A percentile compares a stretch with the other conserved stretches of the same genome.
Conservation (phyloP, 345 rosid genomes). For the Streptanthus diversifolius region DNA sequence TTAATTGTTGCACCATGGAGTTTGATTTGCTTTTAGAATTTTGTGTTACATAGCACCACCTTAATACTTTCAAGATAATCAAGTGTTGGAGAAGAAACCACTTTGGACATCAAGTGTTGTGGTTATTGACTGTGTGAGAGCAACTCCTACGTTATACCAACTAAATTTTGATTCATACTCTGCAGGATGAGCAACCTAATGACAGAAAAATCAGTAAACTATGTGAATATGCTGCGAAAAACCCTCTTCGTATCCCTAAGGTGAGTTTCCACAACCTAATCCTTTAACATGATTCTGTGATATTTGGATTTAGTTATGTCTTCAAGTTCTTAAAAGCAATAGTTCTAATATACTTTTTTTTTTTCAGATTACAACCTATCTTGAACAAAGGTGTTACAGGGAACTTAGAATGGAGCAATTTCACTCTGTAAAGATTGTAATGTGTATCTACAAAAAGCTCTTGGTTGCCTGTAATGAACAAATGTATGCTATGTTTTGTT, state of each 20-base stretch:
- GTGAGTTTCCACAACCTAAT: slow-evolving; percentile 12
- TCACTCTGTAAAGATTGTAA: slow-evolving; percentile 52
- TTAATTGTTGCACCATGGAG: neutral
- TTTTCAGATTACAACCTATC: slow-evolving; percentile 58
- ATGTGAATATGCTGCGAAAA: slow-evolving; percentile 65
- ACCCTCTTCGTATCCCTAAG: slow-evolving; percentile 76
- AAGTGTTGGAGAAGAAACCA: neutral
- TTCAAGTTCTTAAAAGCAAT: neutral
- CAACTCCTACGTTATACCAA: neutral
- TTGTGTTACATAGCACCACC: neutral
- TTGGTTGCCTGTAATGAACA: slow-evolving; percentile 62
- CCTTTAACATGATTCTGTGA: neutral
- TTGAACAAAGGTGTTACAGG: slow-evolving; percentile 78
- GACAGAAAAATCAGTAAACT: slow-evolving; percentile 48
- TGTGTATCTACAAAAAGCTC: slow-evolving; percentile 63
- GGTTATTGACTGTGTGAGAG: neutral
- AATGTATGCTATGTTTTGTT: slow-evolving; percentile 38
- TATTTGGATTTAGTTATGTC: neutral
- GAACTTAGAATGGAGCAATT: slow-evolving; percentile 68
- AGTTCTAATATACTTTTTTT: slow-evolving; percentile 6
- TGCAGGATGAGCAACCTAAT: slow-evolving; percentile 46
- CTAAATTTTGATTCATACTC: neutral
- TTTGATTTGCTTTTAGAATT: neutral
- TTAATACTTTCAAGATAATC: neutral
- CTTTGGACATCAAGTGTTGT: neutral